phyloP scores from a whole-genome alignment of 257 asterid genomes.

The Nyctanthes arbortristis region DNA sequence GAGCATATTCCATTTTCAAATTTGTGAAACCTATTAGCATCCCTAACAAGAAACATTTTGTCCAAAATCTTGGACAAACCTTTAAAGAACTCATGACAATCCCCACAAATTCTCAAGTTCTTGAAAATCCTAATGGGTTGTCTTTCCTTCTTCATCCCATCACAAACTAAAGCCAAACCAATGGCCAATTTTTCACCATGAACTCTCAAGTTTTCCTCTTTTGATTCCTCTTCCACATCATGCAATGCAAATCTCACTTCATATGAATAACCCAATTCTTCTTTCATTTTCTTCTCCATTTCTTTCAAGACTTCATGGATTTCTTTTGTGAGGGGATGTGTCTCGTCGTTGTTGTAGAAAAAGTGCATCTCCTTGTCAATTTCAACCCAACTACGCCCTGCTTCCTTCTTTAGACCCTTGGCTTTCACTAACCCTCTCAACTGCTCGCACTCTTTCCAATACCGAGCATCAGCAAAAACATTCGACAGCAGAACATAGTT shows the following conservation, averaged over 20 bases:
- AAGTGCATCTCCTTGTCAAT: constrained; percentile 44
- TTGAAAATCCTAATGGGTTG: constrained; percentile 41
- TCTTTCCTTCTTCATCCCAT: constrained; percentile 29
- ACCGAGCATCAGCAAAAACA: constrained; percentile 46
- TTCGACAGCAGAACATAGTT: constrained; percentile 59
- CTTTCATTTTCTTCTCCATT: constrained; percentile 46
- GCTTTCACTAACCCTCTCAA: constrained; percentile 40
- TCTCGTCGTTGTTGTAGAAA: constrained; percentile 48
- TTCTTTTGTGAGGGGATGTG: constrained; percentile 36
- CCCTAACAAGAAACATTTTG: constrained; percentile 43
- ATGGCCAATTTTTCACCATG: constrained; percentile 57
- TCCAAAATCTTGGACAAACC: constrained; percentile 45
- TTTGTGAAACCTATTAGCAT: constrained; percentile 53
- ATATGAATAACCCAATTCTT: constrained; percentile 38
- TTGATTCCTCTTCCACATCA: constrained; percentile 53
- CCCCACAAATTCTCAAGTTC: constrained; percentile 57
- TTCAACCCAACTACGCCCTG: constrained; percentile 63
- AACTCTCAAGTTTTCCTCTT: constrained; percentile 47
- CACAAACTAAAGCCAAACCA: constrained; percentile 43
- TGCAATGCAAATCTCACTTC: constrained; percentile 46
- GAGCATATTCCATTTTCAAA: constrained; percentile 51
- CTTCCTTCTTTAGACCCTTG: constrained; percentile 57
- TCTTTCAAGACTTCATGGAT: constrained; percentile 38
- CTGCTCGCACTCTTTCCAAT: constrained; percentile 58
- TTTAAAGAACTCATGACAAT: constrained; percentile 54